Evolutionary conservation across 257 asterid species (phyloP), one percentile per base, ranked within the genome.

Genomic region (Avicennia marina): DNA sequence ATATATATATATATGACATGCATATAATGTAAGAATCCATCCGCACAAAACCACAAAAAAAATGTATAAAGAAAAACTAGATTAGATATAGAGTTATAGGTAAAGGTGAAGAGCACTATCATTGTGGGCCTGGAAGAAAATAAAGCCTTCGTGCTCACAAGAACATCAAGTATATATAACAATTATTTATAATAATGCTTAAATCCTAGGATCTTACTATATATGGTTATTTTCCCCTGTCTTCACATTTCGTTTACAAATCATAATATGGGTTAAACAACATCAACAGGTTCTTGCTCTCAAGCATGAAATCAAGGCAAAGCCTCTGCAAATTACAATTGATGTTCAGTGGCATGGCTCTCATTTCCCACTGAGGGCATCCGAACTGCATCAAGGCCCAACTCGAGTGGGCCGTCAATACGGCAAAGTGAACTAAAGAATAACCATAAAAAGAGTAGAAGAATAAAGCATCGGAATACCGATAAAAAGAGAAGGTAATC

Each of bases 21-120:
- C 77, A 79, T 62, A 79, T 77, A 68, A 69, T 77, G 81, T 69
- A 72, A 71, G 83, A 81, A 76, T 62, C 85, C 82, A 76, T 74
- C 72, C 66, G 72, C 67, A 67, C 62, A 65, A 57, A 45, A 73
- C 57, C 58, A 69, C 38, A 64, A 69, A 78, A 67, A 64, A 71
- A 69, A 29, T 29, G 33, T 2, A 29, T 29, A 7, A 29, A 29
- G 33, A 29, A 29, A 29, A 29, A 29, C 33, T 29, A 29, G 7
- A 29, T 29, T 29, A 29, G 7, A 2, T 2, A 3, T 7, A 29
- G 3, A 29, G 5, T 29, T 29, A 29, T 2, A 29, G 33, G 3
- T 3, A 29, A 29, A 29, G 33, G 33, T 29, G 33, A 7, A 7
- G 33, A 29, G 33, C 33, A 29, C 33, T 29, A 29, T 29, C 33